phyloP scores from a whole-genome alignment of 352 stramenopile genomes.

The Stramenopiles sp. region DNA sequence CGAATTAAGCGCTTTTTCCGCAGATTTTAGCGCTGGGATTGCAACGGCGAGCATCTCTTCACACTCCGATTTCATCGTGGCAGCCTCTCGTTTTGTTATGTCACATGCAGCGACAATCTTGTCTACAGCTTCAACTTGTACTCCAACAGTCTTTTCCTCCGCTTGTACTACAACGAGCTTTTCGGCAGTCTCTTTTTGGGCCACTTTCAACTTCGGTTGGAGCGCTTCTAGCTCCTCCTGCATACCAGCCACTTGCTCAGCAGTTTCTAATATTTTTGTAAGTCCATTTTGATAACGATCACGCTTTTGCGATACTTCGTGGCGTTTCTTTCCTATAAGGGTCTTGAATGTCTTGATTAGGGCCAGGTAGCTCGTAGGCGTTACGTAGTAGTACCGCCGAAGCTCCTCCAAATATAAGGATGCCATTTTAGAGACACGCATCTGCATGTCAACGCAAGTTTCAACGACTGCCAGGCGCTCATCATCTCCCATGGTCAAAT shows the following conservation, averaged over 20 bases:
- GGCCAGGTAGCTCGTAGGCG: slow-evolving; percentile 78
- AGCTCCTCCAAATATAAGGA: slow-evolving; percentile 55
- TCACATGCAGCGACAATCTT: background rate
- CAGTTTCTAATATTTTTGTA: slow-evolving; percentile 73
- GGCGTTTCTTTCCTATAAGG: slow-evolving; percentile 61
- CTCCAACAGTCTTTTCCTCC: slow-evolving; percentile 53
- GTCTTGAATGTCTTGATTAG: slow-evolving; percentile 85
- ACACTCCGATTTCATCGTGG: slow-evolving; percentile 64
- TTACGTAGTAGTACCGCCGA: slow-evolving; percentile 81
- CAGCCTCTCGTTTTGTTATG: slow-evolving; percentile 36
- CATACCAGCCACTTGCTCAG: slow-evolving; percentile 77
- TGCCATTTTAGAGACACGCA: slow-evolving; percentile 58
- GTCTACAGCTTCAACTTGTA: slow-evolving; percentile 39
- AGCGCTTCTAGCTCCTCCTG: slow-evolving; percentile 68
- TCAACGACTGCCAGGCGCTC: slow-evolving; percentile 63
- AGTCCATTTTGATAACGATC: slow-evolving; percentile 72
- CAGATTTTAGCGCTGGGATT: slow-evolving; percentile 67
- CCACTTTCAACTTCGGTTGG: slow-evolving; percentile 69
- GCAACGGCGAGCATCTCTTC: slow-evolving; percentile 70
- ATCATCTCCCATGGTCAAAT: slow-evolving; percentile 47
- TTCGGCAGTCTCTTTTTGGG: slow-evolving; percentile 63
- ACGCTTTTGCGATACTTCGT: slow-evolving; percentile 68
- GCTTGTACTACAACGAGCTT: slow-evolving; percentile 40
- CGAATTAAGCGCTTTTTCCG: slow-evolving; percentile 66
- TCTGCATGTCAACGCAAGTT: slow-evolving; percentile 81